Conservation (phyloP, 371 early-diverging fungal genomes). For the Mucor circinelloides region DNA sequence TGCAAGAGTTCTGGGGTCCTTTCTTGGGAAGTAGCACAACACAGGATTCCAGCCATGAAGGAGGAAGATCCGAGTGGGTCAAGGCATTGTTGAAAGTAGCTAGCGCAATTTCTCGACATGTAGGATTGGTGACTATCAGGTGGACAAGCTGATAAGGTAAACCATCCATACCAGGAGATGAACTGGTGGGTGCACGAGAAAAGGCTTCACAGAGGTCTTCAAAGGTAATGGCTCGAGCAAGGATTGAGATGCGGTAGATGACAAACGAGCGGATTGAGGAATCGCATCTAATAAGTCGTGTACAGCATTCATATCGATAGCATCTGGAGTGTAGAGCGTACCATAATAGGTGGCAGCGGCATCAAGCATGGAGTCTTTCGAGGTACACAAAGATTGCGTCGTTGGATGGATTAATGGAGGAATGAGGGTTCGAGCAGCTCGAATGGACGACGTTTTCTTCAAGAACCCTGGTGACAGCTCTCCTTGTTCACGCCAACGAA, state of each 20-base stretch:
- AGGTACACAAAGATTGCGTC: neutral
- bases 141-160: constrained; percentile 12
- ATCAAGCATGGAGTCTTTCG: neutral
- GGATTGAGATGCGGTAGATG: neutral
- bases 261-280: neutral
- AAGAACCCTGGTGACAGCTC: constrained; percentile 3
- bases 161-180: constrained; percentile 20
- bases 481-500: constrained; percentile 7
- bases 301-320: neutral
- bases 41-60: constrained; percentile 3
- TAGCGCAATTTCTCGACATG: neutral
- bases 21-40: constrained; percentile 9
- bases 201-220: neutral
- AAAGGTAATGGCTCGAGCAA: constrained; percentile 3
- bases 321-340: constrained; percentile 5
- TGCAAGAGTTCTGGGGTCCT: neutral
- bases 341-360: constrained; percentile 3
- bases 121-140: constrained; percentile 8
- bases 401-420: neutral
- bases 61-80: neutral
- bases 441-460: neutral
- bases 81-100: constrained; percentile 5
- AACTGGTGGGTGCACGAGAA: constrained; percentile 7
- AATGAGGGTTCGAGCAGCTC: neutral
- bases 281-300: neutral